Evolutionary conservation across 352 stramenopile genomes (phyloP).

Genomic region (Globisporangium irregulare): DNA sequence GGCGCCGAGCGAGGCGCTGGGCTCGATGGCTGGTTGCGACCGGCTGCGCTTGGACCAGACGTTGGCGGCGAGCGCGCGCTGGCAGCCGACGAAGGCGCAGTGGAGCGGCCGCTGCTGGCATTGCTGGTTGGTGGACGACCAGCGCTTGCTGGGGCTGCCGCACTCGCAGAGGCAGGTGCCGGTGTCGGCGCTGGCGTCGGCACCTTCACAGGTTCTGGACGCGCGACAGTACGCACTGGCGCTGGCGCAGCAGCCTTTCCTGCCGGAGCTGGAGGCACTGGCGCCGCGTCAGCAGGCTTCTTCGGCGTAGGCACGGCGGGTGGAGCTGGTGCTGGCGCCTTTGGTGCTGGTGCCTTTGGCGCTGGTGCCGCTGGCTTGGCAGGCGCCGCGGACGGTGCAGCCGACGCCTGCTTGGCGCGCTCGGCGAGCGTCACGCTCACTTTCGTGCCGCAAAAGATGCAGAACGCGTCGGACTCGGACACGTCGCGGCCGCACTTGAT

Average conservation of each 20-base stretch:
- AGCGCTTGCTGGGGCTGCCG: neutral
- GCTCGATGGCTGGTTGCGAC: conserved; percentile 3
- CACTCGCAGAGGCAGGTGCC: conserved; percentile 6
- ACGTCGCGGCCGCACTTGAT: conserved; percentile 79
- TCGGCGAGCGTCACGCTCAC: conserved; percentile 64
- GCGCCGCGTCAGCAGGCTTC: conserved; percentile 13
- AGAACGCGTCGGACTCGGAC: conserved; percentile 73
- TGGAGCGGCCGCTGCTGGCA: conserved; percentile 1
- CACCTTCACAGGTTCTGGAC: conserved; percentile 9
- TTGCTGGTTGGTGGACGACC: conserved; percentile 11
- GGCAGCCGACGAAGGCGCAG: conserved; percentile 21
- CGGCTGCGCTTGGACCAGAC: conserved; percentile 20
- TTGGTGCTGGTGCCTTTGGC: conserved; percentile 4
- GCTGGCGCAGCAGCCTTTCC: conserved; percentile 16
- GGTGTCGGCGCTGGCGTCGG: conserved; percentile 13
- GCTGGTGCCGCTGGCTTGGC: conserved; percentile 18
- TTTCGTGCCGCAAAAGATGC: conserved; percentile 87
- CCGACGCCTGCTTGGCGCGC: conserved; percentile 33
- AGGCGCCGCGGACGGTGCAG: conserved; percentile 14
- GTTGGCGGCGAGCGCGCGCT: conserved; percentile 27
- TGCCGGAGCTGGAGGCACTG: conserved; percentile 21
- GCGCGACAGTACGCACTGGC: conserved; percentile 12
- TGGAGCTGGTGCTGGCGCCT: conserved; percentile 2
- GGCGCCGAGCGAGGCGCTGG: conserved; percentile 18
- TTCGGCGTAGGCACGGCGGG: conserved; percentile 3